Percentiles rank a stretch among this genome's conserved stretches.
Evolutionary conservation across 179 eudicot species (phyloP).

Genomic region (Silene coronaria): DNA sequence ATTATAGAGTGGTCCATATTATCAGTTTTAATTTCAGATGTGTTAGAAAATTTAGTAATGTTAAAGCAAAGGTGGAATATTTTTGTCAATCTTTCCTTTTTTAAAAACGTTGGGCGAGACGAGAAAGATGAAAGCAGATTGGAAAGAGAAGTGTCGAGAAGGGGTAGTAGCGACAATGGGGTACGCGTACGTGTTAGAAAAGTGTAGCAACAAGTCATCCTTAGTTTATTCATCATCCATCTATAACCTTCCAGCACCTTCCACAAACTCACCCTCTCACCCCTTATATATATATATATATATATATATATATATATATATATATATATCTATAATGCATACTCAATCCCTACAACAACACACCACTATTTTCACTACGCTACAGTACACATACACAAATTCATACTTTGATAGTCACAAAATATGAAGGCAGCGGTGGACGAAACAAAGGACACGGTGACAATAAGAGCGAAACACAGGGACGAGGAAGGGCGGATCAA

Average conservation of each 20-base stretch:
- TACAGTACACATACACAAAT: neutral
- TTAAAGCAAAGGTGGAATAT: no score
- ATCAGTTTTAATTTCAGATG: no score
- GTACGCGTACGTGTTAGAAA: neutral
- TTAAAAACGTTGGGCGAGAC: no score
- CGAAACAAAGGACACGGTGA: constrained; percentile 19
- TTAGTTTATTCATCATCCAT: neutral
- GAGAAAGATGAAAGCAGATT: no score
- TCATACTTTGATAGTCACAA: neutral
- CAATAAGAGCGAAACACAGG: constrained; percentile 41
- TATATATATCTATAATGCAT: neutral
- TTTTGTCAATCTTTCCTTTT: no score
- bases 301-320: no score
- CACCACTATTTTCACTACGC: neutral
- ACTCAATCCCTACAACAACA: neutral
- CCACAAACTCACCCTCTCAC: neutral
- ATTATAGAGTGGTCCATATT: no score
- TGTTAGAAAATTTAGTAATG: no score
- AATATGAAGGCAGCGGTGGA: constrained; percentile 15
- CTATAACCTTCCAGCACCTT: constrained; percentile 17
- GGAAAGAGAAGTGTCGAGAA: no score
- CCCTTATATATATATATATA: constrained; percentile 4
- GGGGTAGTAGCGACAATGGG: neutral
- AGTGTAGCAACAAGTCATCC: constrained; percentile 20
- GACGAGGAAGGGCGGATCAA: constrained; percentile 47